Base-by-base conservation (phyloP, 306 rosid genomes). In the Adenanthera pavonina region DNA sequence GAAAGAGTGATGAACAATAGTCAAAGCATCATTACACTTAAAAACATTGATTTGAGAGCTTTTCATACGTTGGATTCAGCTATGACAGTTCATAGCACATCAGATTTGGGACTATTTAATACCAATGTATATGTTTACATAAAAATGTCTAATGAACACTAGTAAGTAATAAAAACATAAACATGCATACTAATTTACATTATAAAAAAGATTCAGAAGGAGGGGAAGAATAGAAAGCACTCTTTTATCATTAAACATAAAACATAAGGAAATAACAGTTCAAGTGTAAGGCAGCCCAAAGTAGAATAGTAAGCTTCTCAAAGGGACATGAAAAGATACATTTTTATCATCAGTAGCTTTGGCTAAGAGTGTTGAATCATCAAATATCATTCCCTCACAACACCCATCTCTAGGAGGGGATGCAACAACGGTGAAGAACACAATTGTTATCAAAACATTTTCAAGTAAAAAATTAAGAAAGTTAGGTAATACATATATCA, bases 321-420 rank as follows among this genome's bases (percentile, higher is more conserved):
- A n/a, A n/a, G n/a, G n/a, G n/a, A n/a, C n/a, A n/a, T n/a, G 84
- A 33, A 60, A 25, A 19, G 79, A 62, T 51, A 11, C 59, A 35
- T 47, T 85, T 75, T 76, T 80, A 52, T 80, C 75, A 77, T 76
- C 86, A 73, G 36, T 46, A 19, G 51, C 76, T 40, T 80, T 68
- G 3, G 52, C 64, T 20, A 92, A 80, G 13, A 94, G 56, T 44
- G 77, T 86, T 34, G 94, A 89, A 54, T 85, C 93, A 80, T 94
- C 93, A 82, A 94, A 74, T 54, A 92, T 81, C 68, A 94, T 93
- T 57, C 92, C 30, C 74, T 86, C 64, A 86, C 84, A 36, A 40
- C 74, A 70, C 84, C 79, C 86, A 86, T 86, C 9, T 19, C 56
- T 47, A 74, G 72, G 43, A 74, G 60, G 25, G 64, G 14, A 75